Percentiles rank a stretch among this genome's conserved stretches.
These are phyloP conservation scores for Kokia cookei DNA, from an alignment of 441 rosid genomes.

Conservation along the genomic window DNA sequence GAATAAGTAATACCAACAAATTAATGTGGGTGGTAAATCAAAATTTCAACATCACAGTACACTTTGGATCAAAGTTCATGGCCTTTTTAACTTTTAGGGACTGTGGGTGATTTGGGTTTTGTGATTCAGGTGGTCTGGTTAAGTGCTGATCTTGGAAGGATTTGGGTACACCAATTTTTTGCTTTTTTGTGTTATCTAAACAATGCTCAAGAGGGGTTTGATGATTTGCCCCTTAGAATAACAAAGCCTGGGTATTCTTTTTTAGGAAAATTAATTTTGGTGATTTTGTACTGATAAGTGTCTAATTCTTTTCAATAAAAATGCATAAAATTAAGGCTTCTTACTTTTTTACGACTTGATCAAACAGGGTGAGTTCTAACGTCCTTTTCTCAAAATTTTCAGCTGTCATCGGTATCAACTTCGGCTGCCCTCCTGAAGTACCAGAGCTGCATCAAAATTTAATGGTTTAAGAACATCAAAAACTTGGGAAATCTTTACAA, in stretches of 20 bases:
- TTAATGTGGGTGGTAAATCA: no score
- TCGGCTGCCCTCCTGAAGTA: neutral
- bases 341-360: constrained; percentile 44
- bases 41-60: no score
- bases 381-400: constrained; percentile 58
- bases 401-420: constrained; percentile 2
- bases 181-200: neutral
- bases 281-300: neutral
- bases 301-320: neutral
- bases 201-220: neutral
- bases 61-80: no score
- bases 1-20: no score
- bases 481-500: no score
- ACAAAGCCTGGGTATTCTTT: neutral
- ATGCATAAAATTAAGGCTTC: neutral
- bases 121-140: neutral
- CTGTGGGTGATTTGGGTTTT: neutral
- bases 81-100: neutral
- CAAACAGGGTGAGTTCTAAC: constrained; percentile 45
- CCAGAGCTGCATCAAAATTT: neutral
- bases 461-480: neutral
- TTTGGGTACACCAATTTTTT: neutral
- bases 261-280: neutral
- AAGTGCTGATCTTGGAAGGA: no score
- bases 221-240: neutral